Percentiles rank a stretch among this genome's conserved stretches.
Evolutionary conservation across 1,284 basidiomycete species (phyloP).

Genomic region (Malassezia vespertilionis): DNA sequence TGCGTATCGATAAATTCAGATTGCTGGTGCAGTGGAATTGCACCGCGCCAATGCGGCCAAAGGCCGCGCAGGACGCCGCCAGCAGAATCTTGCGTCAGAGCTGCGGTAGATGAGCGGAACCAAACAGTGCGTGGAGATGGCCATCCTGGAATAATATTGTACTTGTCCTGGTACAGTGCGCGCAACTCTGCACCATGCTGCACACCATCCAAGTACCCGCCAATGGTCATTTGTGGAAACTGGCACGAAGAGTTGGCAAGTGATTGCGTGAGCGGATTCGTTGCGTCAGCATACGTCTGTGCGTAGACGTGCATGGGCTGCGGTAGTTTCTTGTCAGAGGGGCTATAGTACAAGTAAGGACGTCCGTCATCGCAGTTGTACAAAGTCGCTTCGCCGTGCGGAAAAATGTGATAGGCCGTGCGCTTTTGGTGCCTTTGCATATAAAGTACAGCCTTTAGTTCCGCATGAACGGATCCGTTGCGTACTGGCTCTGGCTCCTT

Average conservation of each 20-base stretch:
- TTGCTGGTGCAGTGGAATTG: conserved; percentile 4
- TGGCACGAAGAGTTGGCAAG: conserved; percentile 14
- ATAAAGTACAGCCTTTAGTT: conserved; percentile 4
- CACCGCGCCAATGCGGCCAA: background rate
- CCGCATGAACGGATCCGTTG: conserved; percentile 5
- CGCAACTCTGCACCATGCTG: conserved; percentile 11
- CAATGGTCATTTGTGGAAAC: conserved; percentile 9
- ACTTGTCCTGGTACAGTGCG: conserved; percentile 5
- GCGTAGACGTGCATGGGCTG: conserved; percentile 6
- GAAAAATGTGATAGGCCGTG: conserved; percentile 12
- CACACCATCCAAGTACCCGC: conserved; percentile 12
- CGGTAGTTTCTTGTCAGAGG: background rate
- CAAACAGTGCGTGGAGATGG: conserved; percentile 1
- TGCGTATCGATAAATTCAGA: conserved; percentile 6
- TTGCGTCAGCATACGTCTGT: conserved; percentile 1
- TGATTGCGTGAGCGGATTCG: conserved; percentile 2
- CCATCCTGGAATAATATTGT: background rate
- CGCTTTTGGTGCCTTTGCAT: conserved; percentile 15
- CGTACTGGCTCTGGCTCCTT: conserved; percentile 6
- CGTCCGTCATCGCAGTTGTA: conserved; percentile 5
- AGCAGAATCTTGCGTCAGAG: conserved; percentile 9
- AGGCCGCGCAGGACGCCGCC: conserved; percentile 10
- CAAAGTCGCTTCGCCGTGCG: conserved; percentile 3
- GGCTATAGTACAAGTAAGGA: background rate
- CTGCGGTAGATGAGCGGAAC: conserved; percentile 5